Percentiles rank a stretch among this genome's conserved stretches.
Conservation (phyloP, 768 basidiomycete species). For the Amanita pallidorosea region DNA sequence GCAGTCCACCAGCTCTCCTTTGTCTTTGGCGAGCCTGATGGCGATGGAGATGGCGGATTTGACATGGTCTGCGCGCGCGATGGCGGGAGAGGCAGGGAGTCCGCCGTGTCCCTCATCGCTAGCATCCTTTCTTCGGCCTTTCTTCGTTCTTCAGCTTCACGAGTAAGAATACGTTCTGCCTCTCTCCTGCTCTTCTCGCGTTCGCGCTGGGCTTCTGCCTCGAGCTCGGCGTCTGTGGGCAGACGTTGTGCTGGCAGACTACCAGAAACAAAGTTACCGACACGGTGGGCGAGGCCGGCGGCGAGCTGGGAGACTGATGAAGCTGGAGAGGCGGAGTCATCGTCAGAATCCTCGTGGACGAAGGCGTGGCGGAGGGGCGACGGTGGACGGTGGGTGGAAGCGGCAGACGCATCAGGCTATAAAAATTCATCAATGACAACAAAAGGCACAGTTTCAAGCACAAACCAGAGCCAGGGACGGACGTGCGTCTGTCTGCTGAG, state of each 20-base stretch:
- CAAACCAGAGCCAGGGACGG: constrained; percentile 22
- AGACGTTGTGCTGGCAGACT: constrained; percentile 28
- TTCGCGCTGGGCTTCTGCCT: constrained; percentile 71
- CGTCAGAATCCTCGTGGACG: constrained; percentile 41
- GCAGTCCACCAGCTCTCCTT: constrained; percentile 65
- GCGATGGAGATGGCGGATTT: constrained; percentile 57
- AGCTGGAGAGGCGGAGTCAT: constrained; percentile 50
- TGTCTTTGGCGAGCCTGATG: constrained; percentile 46
- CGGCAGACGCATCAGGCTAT: constrained; percentile 29
- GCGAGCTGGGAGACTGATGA: constrained; percentile 70
- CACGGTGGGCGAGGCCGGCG: constrained; percentile 61
- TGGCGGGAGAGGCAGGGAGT: constrained; percentile 47
- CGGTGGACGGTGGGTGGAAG: constrained; percentile 38
- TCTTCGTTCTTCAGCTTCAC: constrained; percentile 59
- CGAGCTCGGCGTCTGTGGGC: constrained; percentile 69
- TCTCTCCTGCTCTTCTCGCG: constrained; percentile 67
- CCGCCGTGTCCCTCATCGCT: constrained; percentile 54
- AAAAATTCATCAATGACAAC: background rate
- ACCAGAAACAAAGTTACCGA: constrained; percentile 55
- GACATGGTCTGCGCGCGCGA: constrained; percentile 44
- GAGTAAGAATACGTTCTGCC: constrained; percentile 65
- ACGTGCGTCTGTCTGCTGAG: background rate
- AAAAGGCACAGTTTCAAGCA: constrained; percentile 2
- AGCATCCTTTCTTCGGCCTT: constrained; percentile 65
- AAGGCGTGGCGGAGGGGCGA: constrained; percentile 66